Percentiles rank a stretch among this genome's conserved stretches.
These are phyloP conservation scores for Penicillium argentinense DNA, from an alignment of 495 filamentous ascomycete species.

Conservation along the genomic window DNA sequence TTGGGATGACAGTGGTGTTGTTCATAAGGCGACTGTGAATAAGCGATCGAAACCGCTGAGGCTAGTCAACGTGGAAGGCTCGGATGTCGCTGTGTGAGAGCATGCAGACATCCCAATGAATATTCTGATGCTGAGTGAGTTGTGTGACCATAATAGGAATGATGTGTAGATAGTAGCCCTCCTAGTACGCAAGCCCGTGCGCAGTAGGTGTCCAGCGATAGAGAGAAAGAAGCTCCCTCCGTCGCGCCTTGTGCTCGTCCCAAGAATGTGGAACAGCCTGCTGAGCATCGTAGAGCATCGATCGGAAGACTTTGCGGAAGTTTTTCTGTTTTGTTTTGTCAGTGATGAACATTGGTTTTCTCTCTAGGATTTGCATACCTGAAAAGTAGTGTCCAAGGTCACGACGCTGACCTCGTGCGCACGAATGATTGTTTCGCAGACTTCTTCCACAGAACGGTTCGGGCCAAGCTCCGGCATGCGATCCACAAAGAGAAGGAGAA, in stretches of 20 bases:
- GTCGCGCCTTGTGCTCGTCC: slow-evolving; percentile 23
- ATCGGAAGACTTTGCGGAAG: slow-evolving; percentile 20
- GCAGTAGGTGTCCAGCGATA: slow-evolving; percentile 19
- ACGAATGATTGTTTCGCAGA: slow-evolving; percentile 58
- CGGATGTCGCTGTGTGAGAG: neutral
- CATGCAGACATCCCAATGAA: no score
- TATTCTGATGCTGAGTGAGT: no score
- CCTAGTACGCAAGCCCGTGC: slow-evolving; percentile 18
- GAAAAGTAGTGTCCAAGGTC: slow-evolving; percentile 60
- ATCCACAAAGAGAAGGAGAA: slow-evolving; percentile 57
- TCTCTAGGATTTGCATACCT: no score
- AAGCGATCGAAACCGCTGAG: neutral
- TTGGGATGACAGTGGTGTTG: slow-evolving; percentile 35
- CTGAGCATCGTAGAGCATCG: slow-evolving; percentile 21
- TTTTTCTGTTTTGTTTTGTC: slow-evolving; percentile 15
- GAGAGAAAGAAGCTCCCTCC: slow-evolving; percentile 17
- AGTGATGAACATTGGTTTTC: no score
- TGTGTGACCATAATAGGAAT: no score
- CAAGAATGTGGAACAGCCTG: slow-evolving; percentile 18
- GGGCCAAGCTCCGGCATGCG: slow-evolving; percentile 53
- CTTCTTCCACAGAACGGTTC: slow-evolving; percentile 49
- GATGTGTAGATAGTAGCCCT: neutral
- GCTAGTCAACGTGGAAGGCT: slow-evolving; percentile 1
- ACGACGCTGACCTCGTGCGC: slow-evolving; percentile 62
- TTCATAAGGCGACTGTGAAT: neutral